Base-by-base conservation (phyloP, 257 asterid genomes). In the Capsicum rhomboideum region DNA sequence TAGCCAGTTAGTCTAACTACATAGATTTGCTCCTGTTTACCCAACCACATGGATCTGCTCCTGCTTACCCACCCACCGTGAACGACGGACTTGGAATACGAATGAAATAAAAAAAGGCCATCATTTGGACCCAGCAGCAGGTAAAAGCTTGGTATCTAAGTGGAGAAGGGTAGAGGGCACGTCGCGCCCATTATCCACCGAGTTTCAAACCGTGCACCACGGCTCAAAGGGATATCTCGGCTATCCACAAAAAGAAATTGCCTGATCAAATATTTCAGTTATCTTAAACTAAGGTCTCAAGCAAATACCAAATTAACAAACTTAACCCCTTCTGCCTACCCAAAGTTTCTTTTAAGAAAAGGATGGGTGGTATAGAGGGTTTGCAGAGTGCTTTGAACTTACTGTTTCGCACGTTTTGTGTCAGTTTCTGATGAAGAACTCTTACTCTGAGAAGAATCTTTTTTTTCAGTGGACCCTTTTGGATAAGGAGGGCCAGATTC, bases 361-460 rank as follows among this genome's bases (percentile, higher is more conserved):
- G 66, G 49, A 49, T 20, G 34, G 40, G 68, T 42, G 55, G 55
- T 26, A 8, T 20, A 34, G 52, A 52, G 31, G 82, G 54, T 46
- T 40, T 68, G 84, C 63, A 72, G 80, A 82, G 88, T 54, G 78
- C 68, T 78, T 28, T 82, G 79, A 80, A 88, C 98, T 55, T 93
- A 97, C 99, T 97, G 99, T 85, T 97, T 97, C 37, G 97, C 97
- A 52, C 97, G 94, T 86, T 93, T 93, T 64, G 94, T 92, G 89
- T 97, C 99, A 34, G 98, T 89, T 85, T 97, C 99, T 50, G 88
- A 85, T 82, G 90, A 77, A 82, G 90, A 80, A 89, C 85, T 86
- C 83, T 90, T 93, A 85, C 88, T 85, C 77, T 88, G 91, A 87
- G 91, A 86, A 84, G 87, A n/a, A 67, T 93, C 96, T 75, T 87